These are phyloP conservation scores for Durusdinium trenchii DNA, from an alignment of 73 alveolate genomes.

Conservation along the genomic window DNA sequence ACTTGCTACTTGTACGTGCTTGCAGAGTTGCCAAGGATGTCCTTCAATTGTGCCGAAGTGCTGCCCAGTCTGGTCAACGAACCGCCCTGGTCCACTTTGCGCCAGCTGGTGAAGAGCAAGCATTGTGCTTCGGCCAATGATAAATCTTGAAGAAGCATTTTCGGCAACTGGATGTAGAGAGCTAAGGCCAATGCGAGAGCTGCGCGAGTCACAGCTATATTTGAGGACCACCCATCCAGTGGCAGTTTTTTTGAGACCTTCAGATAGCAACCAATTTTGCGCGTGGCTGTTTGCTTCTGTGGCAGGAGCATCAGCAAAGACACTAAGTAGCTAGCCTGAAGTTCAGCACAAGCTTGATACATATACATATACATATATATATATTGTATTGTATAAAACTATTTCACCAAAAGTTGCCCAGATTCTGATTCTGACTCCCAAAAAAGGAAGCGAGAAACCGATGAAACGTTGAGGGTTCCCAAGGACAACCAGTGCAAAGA, in stretches of 20 bases:
- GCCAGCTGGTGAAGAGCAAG: slow-evolving; percentile 14
- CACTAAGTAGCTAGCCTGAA: too few species aligned
- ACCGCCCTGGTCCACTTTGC: slow-evolving; percentile 21
- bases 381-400: neutral
- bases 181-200: slow-evolving; percentile 39
- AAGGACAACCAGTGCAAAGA: too few species aligned
- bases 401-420: neutral
- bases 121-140: neutral
- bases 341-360: neutral
- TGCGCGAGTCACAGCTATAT: slow-evolving; percentile 55
- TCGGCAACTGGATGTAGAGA: too few species aligned
- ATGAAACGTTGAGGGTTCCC: too few species aligned
- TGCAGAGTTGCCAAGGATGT: neutral
- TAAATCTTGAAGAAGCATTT: too few species aligned
- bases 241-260: neutral
- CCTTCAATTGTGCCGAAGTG: slow-evolving; percentile 14
- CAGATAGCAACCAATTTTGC: too few species aligned
- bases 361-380: neutral
- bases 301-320: too few species aligned
- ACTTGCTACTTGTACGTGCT: neutral
- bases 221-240: neutral
- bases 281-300: too few species aligned
- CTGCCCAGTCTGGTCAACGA: slow-evolving; percentile 28
- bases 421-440: too few species aligned
- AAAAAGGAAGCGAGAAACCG: too few species aligned